Conservation (phyloP, 2,329 filamentous ascomycete genomes). For the Colletotrichum magnum region DNA sequence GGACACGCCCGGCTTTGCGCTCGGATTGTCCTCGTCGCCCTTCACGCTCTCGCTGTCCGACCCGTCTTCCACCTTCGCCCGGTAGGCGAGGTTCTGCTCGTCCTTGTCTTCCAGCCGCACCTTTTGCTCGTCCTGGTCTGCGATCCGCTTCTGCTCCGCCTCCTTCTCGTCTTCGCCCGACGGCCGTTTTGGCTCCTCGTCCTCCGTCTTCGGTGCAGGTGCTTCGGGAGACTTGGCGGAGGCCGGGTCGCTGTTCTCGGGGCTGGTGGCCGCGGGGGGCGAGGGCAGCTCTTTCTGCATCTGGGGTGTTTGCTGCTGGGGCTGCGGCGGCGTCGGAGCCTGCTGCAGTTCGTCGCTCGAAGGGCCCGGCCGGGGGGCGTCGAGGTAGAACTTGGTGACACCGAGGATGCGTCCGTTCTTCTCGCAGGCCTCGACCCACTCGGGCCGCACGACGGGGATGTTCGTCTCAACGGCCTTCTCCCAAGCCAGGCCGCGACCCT, state of each 20-base stretch:
- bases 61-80: constrained; percentile 51
- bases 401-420: constrained; percentile 92
- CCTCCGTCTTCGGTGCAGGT: constrained; percentile 39
- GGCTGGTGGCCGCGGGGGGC: constrained; percentile 42
- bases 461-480: constrained; percentile 98
- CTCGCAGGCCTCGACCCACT: constrained; percentile 98
- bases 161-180: constrained; percentile 49
- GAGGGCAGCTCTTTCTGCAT: constrained; percentile 53
- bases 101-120: constrained; percentile 69
- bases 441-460: constrained; percentile 94
- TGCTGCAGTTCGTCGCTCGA: constrained; percentile 49
- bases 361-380: constrained; percentile 73
- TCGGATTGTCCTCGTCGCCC: constrained; percentile 50
- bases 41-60: constrained; percentile 46
- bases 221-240: constrained; percentile 34
- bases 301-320: constrained; percentile 33
- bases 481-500: constrained; percentile 90
- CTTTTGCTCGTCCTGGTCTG: constrained; percentile 67
- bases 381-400: constrained; percentile 95
- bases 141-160: constrained; percentile 54
- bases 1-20: constrained; percentile 60
- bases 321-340: constrained; percentile 46
- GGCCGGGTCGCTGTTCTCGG: constrained; percentile 45
- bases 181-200: constrained; percentile 43
- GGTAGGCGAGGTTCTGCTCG: constrained; percentile 66